Base-by-base conservation (phyloP, 2,329 filamentous ascomycete species). In the Fusarium anguioides region DNA sequence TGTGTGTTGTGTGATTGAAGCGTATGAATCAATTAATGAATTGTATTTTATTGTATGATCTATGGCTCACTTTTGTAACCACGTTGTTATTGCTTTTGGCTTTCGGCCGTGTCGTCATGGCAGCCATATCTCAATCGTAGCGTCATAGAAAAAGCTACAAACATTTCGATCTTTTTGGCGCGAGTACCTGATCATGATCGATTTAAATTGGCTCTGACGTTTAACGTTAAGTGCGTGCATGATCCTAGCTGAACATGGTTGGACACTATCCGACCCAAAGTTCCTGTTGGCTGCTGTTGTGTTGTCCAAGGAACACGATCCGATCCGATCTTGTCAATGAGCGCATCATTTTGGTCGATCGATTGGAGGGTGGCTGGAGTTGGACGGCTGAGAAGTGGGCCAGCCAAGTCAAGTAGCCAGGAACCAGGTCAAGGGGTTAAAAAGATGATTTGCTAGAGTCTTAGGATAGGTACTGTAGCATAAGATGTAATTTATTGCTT, bases 81-180 rank as follows among this genome's bases (percentile, higher is more conserved):
- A 7, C 33, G 33, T n/a, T 36, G 9, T 50, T 41, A 44, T 54
- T 62, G 56, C 49, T 54, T 66, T 66, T 66, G 57, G 51, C 37
- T 48, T 40, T n/a, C 37, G 20, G 49, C 39, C 21, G 46, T 69
- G 66, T 60, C 66, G 66, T 69, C 66, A 69, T 69, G 58, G 23
- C 46, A 69, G 61, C 41, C 49, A 39, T 40, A 21, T 39, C 39
- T 20, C 18, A 29, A 53, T 69, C 61, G 64, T 62, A 36, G 66
- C 60, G 66, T 69, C 66, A 69, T 69, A 66, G 66, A 68, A 44
- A n/a, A 52, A 53, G 46, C 26, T 21, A 37, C 27, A 7, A 31
- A 20, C 24, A 57, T 41, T 50, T 44, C 21, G 27, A 48, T 41
- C 23, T 10, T 56, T n/a, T 49, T 31, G 31, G 21, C 47, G 21